Conservation (phyloP, 192 early-diverging fungal genomes). For the Entomortierella parvispora region DNA sequence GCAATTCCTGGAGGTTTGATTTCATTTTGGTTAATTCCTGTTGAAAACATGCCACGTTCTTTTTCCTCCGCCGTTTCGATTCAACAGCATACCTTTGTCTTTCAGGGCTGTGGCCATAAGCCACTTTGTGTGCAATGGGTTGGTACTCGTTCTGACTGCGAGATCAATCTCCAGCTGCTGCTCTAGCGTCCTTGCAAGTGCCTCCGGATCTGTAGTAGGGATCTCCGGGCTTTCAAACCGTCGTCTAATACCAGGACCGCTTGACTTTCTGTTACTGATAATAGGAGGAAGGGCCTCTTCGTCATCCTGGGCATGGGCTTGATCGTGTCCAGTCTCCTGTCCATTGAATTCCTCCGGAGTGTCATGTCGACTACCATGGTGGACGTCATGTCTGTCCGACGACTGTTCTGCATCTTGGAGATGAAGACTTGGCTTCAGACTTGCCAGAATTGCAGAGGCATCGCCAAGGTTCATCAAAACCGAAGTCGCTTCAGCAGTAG, state of each 20-base stretch:
- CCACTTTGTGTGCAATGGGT: constrained; percentile 51
- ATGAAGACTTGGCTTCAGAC: no score
- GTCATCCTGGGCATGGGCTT: not conserved
- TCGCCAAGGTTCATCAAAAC: constrained; percentile 27
- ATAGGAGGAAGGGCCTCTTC: not conserved
- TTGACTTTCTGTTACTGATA: no score
- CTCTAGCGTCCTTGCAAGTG: not conserved
- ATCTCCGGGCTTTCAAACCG: no score
- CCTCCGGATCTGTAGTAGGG: not conserved
- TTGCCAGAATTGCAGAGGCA: constrained; percentile 28
- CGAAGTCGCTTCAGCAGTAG: constrained; percentile 8
- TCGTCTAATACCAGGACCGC: no score
- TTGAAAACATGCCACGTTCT: no score
- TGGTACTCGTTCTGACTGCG: constrained; percentile 25
- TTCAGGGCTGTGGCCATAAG: constrained; percentile 49
- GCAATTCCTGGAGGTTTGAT: constrained; percentile 19
- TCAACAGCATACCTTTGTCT: constrained; percentile 25
- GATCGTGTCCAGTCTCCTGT: no score
- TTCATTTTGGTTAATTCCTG: no score
- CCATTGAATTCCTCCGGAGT: no score
- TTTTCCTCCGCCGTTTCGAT: no score
- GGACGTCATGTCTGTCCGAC: not conserved
- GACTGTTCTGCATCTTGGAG: no score
- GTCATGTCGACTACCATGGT: no score
- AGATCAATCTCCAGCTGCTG: constrained; percentile 2